phyloP scores from a whole-genome alignment of 2,329 filamentous ascomycete species.

The Berkeleyomyces rouxiae region DNA sequence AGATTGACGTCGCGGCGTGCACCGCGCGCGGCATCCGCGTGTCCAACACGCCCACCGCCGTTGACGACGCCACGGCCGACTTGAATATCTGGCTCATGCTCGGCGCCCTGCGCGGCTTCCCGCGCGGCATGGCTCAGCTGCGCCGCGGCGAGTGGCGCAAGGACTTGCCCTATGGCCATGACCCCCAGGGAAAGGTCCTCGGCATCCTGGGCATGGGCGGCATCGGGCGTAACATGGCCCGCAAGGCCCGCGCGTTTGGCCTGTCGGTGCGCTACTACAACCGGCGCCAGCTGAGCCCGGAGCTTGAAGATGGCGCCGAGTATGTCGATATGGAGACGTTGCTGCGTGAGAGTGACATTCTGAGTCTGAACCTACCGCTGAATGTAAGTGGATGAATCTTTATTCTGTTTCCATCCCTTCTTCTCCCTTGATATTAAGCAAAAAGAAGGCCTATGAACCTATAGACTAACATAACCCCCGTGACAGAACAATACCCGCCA shows the following conservation, averaged over 20 bases:
- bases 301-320: slow-evolving; percentile 39
- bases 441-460: not conserved
- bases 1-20: slow-evolving; percentile 59
- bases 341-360: slow-evolving; percentile 51
- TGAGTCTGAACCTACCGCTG: slow-evolving; percentile 65
- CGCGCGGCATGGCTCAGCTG: slow-evolving; percentile 45
- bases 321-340: slow-evolving; percentile 62
- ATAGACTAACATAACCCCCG: not conserved
- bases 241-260: slow-evolving; percentile 57
- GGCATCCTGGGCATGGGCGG: slow-evolving; percentile 79
- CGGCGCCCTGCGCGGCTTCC: slow-evolving; percentile 61
- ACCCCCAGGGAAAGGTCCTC: slow-evolving; percentile 61
- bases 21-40: slow-evolving; percentile 49
- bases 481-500: slow-evolving; percentile 47
- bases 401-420: not conserved
- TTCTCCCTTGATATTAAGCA: not conserved
- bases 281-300: slow-evolving; percentile 40
- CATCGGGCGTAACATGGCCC: slow-evolving; percentile 62
- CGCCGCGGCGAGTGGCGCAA: slow-evolving; percentile 55
- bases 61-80: slow-evolving; percentile 73
- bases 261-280: slow-evolving; percentile 67
- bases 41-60: slow-evolving; percentile 66
- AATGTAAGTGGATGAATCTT: slow-evolving; percentile 42
- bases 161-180: slow-evolving; percentile 46
- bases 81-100: slow-evolving; percentile 65